Evolutionary conservation across 768 basidiomycete species (phyloP), one percentile per base, ranked within the genome.

Genomic region (Boletales sp.): DNA sequence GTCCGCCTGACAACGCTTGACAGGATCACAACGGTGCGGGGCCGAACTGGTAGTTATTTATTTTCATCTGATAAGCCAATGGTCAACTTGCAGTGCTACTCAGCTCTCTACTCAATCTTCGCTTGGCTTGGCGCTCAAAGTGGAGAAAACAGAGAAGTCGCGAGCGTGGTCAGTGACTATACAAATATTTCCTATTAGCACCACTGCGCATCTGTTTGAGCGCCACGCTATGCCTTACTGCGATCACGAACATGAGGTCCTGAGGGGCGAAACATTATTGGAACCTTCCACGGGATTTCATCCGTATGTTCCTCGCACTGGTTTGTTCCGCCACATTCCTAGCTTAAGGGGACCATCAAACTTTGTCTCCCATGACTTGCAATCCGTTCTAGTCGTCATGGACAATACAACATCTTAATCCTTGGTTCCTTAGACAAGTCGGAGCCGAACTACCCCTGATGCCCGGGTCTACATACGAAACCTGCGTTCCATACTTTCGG

Each of bases 1-100:
- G 12, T 15, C 42, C 48, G 21, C 54, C 52, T 54, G 38, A 30
- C 33, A 43, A 53, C 45, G 33, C 25, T 46, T 42, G 41, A 42
- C 19, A 37, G 40, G 25, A 28, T 28, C 25, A 28, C 25, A 28
- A 13, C 12, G 13, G 41, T 53, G 34, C 17, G 50, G 43, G 49
- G 41, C 25, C 37, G 30, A 25, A 18, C 46, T 12, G 19, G n/a
- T 21, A 14, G 14, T 31, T 51, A 51, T 52, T 31, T 51, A 51
- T 52, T 53, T 53, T 35, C 33, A 40, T 36, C 30, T 35, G 43
- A 8, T 25, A 25, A 38, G 25, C 25, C 25, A 28, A 28, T 28
- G 25, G 7, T 28, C 25, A 28, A 28, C 25, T 28, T 28, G 25
- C 25, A 28, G 25, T 28, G 25, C 5, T 6, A 1, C 25, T 28